phyloP scores from a whole-genome alignment of 2,329 filamentous ascomycete genomes.

The Aspergillus sp. region DNA sequence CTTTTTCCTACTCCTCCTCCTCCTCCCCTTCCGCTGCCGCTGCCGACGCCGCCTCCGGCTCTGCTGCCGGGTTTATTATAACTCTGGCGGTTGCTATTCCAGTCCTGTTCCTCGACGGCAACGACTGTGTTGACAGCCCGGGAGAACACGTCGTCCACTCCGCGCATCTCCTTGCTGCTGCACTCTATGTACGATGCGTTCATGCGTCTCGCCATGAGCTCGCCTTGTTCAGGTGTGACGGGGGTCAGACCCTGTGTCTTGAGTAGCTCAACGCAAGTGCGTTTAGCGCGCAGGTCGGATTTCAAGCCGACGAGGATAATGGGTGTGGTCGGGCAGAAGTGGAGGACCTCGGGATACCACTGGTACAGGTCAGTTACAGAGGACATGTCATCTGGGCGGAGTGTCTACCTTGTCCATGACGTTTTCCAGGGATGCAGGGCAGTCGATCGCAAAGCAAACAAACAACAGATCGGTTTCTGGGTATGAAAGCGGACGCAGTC shows the following conservation, averaged over 20 bases:
- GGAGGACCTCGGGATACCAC: conserved; percentile 99
- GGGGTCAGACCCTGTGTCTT: conserved; percentile 95
- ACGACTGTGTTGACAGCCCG: conserved; percentile 84
- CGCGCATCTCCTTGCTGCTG: conserved; percentile 93
- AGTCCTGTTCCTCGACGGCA: conserved; percentile 59
- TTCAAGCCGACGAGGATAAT: conserved; percentile 94
- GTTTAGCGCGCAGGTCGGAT: conserved; percentile 89
- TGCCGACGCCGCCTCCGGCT: conserved; percentile 27
- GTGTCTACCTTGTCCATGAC: conserved; percentile 93
- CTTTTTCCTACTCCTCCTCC: conserved; percentile 40
- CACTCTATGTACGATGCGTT: conserved; percentile 94
- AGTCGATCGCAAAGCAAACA: conserved; percentile 98
- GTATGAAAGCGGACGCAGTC: conserved; percentile 88
- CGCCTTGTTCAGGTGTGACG: conserved; percentile 83
- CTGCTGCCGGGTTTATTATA: conserved; percentile 12
- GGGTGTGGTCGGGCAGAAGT: conserved; percentile 96
- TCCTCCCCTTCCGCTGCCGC: conserved; percentile 15
- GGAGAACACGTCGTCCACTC: conserved; percentile 95
- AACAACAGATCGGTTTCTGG: conserved; percentile 96
- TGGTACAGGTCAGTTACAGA: conserved; percentile 27
- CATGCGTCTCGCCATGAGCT: conserved; percentile 85
- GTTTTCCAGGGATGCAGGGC: conserved; percentile 94
- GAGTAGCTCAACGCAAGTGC: conserved; percentile 95
- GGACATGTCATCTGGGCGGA: background rate
- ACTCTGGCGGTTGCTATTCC: conserved; percentile 22